A percentile compares a stretch with the other conserved stretches of the same genome.
These are phyloP conservation scores for Starmerella apis DNA, from an alignment of 805 yeast species.

Conservation along the genomic window DNA sequence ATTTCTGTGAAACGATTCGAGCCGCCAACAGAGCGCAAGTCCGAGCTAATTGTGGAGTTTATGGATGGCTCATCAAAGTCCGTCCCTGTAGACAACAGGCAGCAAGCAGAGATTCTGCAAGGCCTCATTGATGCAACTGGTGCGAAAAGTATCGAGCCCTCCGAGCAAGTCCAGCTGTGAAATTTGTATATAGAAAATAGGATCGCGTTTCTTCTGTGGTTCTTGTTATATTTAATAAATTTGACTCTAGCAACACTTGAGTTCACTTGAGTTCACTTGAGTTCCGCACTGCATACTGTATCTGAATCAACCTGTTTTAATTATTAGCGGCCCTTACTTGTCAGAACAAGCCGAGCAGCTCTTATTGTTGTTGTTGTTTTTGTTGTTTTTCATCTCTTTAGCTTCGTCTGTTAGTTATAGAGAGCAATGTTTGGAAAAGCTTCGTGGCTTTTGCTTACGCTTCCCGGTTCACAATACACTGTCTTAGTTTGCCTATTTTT, in stretches of 20 bases:
- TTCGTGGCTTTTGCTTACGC: too few species aligned
- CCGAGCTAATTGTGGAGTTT: slow-evolving; percentile 37
- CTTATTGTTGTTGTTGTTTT: too few species aligned
- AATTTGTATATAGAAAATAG: not conserved
- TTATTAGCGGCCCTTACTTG: too few species aligned
- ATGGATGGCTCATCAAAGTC: slow-evolving; percentile 34
- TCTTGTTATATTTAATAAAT: not conserved
- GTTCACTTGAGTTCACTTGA: too few species aligned
- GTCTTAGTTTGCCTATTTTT: too few species aligned
- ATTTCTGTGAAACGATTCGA: slow-evolving; percentile 51
- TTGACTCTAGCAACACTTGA: not conserved
- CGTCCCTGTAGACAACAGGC: slow-evolving; percentile 46
- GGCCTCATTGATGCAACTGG: slow-evolving; percentile 43
- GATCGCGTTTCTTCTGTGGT: not conserved
- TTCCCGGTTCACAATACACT: too few species aligned
- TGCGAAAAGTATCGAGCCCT: slow-evolving; percentile 40
- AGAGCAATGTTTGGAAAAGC: too few species aligned
- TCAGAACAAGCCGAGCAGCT: too few species aligned
- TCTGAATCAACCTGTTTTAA: too few species aligned
- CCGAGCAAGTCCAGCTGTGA: slow-evolving; percentile 16
- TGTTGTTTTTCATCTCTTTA: too few species aligned
- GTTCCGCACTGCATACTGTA: too few species aligned
- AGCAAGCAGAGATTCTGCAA: slow-evolving; percentile 44
- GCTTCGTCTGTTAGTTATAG: too few species aligned
- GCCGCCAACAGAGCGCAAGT: slow-evolving; percentile 36